Percentiles rank a stretch among this genome's conserved stretches.
phyloP scores from a whole-genome alignment of 2,329 filamentous ascomycete genomes.

The Lachnellula hyalina region DNA sequence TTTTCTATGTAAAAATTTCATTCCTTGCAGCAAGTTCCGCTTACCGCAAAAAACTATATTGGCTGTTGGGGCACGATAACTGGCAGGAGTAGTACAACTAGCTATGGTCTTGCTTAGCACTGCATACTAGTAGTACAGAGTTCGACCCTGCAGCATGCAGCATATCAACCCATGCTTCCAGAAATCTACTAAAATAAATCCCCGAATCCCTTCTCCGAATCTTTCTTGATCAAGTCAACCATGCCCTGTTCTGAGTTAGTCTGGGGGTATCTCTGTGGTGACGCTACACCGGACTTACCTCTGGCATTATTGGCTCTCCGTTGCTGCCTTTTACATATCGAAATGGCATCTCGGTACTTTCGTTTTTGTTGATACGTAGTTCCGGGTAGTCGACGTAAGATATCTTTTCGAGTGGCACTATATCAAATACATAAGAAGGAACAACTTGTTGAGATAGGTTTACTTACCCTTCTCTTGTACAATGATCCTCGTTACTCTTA shows the following conservation, averaged over 20 bases:
- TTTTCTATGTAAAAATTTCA: no score
- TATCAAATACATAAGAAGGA: constrained; percentile 34
- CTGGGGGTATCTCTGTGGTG: background rate
- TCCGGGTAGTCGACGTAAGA: constrained; percentile 85
- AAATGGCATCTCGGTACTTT: constrained; percentile 97
- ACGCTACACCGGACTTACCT: constrained; percentile 51
- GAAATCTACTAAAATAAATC: constrained; percentile 64
- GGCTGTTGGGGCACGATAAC: no score
- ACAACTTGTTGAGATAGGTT: background rate
- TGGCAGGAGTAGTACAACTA: no score
- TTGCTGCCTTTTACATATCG: constrained; percentile 77
- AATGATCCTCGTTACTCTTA: constrained; percentile 85
- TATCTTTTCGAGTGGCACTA: constrained; percentile 73
- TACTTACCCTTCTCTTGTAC: constrained; percentile 72
- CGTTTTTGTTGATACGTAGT: constrained; percentile 81
- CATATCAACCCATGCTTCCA: background rate
- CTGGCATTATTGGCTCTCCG: constrained; percentile 83
- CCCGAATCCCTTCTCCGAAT: constrained; percentile 86
- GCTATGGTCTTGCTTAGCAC: no score
- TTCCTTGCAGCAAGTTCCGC: no score
- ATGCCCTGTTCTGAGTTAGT: constrained; percentile 57
- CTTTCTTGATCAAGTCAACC: constrained; percentile 87
- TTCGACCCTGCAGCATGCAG: no score
- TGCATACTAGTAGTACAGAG: no score
- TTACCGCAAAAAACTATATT: no score